Conservation (phyloP, 2,329 filamentous ascomycete genomes). For the Sarocladiaceae sp. region DNA sequence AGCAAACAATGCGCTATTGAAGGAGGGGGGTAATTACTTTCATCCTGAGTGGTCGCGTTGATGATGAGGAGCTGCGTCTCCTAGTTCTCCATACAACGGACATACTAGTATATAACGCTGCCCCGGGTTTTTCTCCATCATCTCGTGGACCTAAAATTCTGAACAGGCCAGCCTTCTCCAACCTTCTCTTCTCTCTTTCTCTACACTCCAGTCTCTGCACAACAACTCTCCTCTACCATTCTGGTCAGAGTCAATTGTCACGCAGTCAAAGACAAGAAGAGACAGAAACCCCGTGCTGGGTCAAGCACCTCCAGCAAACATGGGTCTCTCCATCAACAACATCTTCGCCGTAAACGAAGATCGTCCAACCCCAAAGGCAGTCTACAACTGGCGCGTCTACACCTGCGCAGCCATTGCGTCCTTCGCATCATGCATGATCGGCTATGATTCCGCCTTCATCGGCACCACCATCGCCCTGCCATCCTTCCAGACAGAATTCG, state of each 20-base stretch:
- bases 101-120: no score
- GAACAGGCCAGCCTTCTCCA: no score
- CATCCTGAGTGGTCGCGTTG: no score
- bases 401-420: constrained; percentile 49
- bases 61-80: no score
- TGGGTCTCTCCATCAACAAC: constrained; percentile 6
- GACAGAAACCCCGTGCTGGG: neutral
- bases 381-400: constrained; percentile 61
- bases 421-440: constrained; percentile 54
- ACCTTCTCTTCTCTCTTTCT: no score
- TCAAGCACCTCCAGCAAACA: neutral
- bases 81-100: no score
- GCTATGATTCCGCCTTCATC: constrained; percentile 46
- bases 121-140: no score
- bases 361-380: constrained; percentile 50
- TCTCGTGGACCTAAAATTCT: neutral
- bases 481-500: constrained; percentile 13
- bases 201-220: no score
- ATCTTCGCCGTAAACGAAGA: constrained; percentile 51
- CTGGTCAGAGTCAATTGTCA: no score
- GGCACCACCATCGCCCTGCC: constrained; percentile 19
- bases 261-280: neutral
- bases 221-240: no score
- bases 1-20: neutral
- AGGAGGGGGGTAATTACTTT: no score